Base-by-base conservation (phyloP, 345 rosid species). In the Abelmoschus esculentus region DNA sequence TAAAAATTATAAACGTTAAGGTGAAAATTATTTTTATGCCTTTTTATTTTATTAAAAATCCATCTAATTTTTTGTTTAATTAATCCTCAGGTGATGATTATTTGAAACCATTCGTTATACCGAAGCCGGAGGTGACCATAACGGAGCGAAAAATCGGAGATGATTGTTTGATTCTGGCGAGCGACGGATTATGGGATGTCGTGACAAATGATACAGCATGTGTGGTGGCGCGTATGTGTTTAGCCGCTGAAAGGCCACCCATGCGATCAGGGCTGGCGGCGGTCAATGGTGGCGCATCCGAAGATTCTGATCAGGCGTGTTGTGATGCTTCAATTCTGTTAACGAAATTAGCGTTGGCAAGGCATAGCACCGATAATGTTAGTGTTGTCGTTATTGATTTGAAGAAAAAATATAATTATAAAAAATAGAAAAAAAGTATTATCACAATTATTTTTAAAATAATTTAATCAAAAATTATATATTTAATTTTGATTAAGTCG, bases 131-230 rank as follows among this genome's bases (percentile, higher is more conserved):
- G 73, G 88, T 89, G 66, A 84, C 78, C 0, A 68, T 83, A 36
- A 80, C 74, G 46, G 87, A 85, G 2, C 70, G 96, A 44, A 78
- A 75, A 44, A 67, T 29, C 10, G 85, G 76, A 36, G 96, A 89
- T 11, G 91, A 87, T 80, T 86, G 89, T 58, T 59, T 89, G 72
- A 83, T 89, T 15, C 49, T 89, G 61, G 91, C 90, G 1, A 89
- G 95, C 67, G 91, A 89, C 62, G 95, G 95, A 0, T 77, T 89
- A 2, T 89, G 96, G 96, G 96, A 89, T 61, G 96, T 89, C 29
- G 86, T 89, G 62, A 80, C 88, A 0, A 87, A 85, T 67, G 89
- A 87, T 3, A 89, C 82, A 0, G 88, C 89, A 1, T 84, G 91
- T 58, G 76, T 78, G 34, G 89, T 89, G 57, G 88, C 80, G n/a